Evolutionary conservation across 1,284 basidiomycete species (phyloP).

Genomic region (Cerrena zonata): DNA sequence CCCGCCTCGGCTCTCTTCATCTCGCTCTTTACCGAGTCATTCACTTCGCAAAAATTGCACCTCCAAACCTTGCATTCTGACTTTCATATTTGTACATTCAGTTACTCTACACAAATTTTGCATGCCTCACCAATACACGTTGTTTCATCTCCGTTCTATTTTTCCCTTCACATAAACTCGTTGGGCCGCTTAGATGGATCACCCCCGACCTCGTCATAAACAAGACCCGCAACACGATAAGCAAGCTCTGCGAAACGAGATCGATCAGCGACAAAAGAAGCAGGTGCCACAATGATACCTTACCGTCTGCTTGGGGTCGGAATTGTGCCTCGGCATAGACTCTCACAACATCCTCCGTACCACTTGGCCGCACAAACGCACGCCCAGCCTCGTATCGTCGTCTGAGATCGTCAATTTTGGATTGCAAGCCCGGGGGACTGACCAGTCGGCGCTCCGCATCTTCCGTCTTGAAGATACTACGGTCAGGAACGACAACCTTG

Average conservation of each 20-base stretch:
- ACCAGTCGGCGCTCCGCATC: constrained; percentile 90
- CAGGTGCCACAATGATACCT: neutral
- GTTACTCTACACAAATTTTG: neutral
- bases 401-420: constrained; percentile 82
- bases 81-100: no score
- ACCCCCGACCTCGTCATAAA: constrained; percentile 75
- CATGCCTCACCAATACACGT: constrained; percentile 2
- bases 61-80: no score
- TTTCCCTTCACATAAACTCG: constrained; percentile 50
- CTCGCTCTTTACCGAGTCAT: no score
- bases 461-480: constrained; percentile 82
- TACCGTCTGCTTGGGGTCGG: constrained; percentile 76
- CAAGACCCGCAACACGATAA: constrained; percentile 75
- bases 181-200: constrained; percentile 61
- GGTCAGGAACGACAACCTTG: constrained; percentile 86
- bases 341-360: constrained; percentile 96
- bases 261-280: constrained; percentile 3
- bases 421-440: constrained; percentile 77
- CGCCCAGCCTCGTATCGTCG: constrained; percentile 79
- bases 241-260: constrained; percentile 57
- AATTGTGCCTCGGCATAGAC: constrained; percentile 92
- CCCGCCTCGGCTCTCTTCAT: no score
- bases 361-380: constrained; percentile 92
- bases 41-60: no score
- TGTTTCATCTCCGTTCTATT: constrained; percentile 8